These are phyloP conservation scores for Colletotrichum viniferum DNA, from an alignment of 2,329 filamentous ascomycete species.

Conservation along the genomic window DNA sequence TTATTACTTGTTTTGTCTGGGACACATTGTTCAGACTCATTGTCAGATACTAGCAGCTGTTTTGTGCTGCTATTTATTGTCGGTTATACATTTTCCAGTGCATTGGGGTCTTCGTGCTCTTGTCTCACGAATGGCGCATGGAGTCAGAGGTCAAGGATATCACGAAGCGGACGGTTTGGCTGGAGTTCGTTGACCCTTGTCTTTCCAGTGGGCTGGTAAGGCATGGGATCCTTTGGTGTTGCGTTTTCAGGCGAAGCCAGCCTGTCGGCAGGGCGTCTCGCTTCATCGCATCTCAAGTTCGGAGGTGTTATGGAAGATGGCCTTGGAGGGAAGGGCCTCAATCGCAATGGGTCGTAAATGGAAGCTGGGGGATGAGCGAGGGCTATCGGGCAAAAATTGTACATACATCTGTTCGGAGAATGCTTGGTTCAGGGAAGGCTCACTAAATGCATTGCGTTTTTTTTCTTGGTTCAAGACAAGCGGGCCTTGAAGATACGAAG, in stretches of 20 bases:
- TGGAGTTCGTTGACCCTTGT: constrained; percentile 35
- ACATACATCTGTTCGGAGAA: constrained; percentile 45
- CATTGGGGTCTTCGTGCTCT: constrained; percentile 20
- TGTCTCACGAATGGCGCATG: constrained; percentile 44
- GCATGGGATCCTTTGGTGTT: background rate
- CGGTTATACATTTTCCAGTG: constrained; percentile 15
- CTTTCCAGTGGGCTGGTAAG: constrained; percentile 15
- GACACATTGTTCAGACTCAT: background rate
- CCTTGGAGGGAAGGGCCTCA: background rate
- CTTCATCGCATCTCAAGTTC: background rate
- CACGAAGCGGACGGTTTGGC: constrained; percentile 38
- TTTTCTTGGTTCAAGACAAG: constrained; percentile 2
- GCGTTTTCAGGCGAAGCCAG: background rate
- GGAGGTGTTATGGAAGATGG: background rate
- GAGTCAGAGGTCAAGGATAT: constrained; percentile 41
- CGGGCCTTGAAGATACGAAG: background rate
- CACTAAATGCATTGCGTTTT: constrained; percentile 24
- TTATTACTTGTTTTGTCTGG: constrained; percentile 10
- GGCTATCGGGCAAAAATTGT: constrained; percentile 38
- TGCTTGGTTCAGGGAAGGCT: constrained; percentile 34
- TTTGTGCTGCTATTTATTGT: constrained; percentile 15
- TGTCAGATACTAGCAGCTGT: constrained; percentile 15
- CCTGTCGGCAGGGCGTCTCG: background rate
- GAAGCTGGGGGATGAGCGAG: background rate
- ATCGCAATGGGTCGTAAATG: background rate